phyloP scores from a whole-genome alignment of 768 basidiomycete species.

The Hygrocybe coccinea region DNA sequence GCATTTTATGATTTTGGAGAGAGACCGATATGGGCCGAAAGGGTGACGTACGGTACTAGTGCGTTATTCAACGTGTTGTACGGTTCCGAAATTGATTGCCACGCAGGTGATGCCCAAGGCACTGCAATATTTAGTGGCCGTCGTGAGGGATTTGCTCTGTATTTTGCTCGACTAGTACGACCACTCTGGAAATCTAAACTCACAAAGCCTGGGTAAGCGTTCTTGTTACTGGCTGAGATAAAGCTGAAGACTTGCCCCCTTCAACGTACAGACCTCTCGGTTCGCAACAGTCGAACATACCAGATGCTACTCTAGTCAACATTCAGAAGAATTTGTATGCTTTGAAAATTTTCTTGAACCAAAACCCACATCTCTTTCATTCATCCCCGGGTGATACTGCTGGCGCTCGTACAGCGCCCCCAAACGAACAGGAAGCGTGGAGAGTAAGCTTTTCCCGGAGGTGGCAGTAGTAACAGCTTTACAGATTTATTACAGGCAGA shows the following conservation, averaged over 20 bases:
- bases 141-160: constrained; percentile 82
- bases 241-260: not conserved
- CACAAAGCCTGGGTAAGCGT: constrained; percentile 54
- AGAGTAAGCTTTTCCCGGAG: constrained; percentile 47
- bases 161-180: constrained; percentile 78
- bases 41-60: constrained; percentile 75
- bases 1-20: constrained; percentile 85
- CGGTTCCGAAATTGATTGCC: constrained; percentile 1
- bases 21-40: constrained; percentile 75
- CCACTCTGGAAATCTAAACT: constrained; percentile 86
- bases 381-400: constrained; percentile 66
- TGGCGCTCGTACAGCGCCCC: constrained; percentile 50
- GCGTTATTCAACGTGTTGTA: constrained; percentile 17
- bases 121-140: constrained; percentile 80
- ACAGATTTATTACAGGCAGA: constrained; percentile 53
- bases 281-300: constrained; percentile 54
- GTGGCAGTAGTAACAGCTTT: constrained; percentile 1
- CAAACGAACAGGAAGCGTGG: constrained; percentile 83
- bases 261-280: constrained; percentile 33
- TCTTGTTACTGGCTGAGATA: not conserved
- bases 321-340: constrained; percentile 76
- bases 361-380: constrained; percentile 82
- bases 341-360: constrained; percentile 69
- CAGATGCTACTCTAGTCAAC: constrained; percentile 58
- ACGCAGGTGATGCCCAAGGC: constrained; percentile 59